Evolutionary conservation across 257 asterid species (phyloP).

Genomic region (Nicotiana undulata): DNA sequence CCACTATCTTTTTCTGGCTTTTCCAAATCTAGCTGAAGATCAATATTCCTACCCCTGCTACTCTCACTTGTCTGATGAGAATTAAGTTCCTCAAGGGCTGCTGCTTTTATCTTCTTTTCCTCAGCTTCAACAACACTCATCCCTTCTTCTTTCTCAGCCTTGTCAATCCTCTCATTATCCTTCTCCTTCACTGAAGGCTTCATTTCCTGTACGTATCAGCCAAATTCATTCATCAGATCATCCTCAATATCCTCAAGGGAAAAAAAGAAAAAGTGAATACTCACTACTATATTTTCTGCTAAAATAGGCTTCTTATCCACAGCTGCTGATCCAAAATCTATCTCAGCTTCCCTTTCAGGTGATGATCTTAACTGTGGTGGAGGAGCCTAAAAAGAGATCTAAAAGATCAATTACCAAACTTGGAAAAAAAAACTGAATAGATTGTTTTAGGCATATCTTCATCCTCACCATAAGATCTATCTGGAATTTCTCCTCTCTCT

Average conservation of each 20-base stretch:
- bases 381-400: conserved; percentile 50
- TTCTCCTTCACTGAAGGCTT: conserved; percentile 20
- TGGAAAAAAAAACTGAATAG: neutral
- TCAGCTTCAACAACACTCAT: conserved; percentile 24
- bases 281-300: conserved; percentile 32
- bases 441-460: neutral
- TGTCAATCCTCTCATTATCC: conserved; percentile 31
- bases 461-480: conserved; percentile 93
- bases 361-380: conserved; percentile 67
- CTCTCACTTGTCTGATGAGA: conserved; percentile 27
- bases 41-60: conserved; percentile 38
- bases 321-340: conserved; percentile 20
- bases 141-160: conserved; percentile 21
- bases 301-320: conserved; percentile 40
- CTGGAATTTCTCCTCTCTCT: conserved; percentile 66
- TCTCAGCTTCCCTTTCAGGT: conserved; percentile 43
- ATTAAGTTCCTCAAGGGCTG: conserved; percentile 27
- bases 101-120: conserved; percentile 30
- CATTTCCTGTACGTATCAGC: conserved; percentile 30
- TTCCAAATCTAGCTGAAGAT: conserved; percentile 63
- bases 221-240: neutral
- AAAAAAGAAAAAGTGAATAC: conserved; percentile 9
- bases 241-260: neutral
- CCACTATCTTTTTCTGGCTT: conserved; percentile 47
- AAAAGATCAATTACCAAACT: conserved; percentile 6